phyloP scores from a whole-genome alignment of 2,329 filamentous ascomycete genomes.

The Fusarium heterosporum region DNA sequence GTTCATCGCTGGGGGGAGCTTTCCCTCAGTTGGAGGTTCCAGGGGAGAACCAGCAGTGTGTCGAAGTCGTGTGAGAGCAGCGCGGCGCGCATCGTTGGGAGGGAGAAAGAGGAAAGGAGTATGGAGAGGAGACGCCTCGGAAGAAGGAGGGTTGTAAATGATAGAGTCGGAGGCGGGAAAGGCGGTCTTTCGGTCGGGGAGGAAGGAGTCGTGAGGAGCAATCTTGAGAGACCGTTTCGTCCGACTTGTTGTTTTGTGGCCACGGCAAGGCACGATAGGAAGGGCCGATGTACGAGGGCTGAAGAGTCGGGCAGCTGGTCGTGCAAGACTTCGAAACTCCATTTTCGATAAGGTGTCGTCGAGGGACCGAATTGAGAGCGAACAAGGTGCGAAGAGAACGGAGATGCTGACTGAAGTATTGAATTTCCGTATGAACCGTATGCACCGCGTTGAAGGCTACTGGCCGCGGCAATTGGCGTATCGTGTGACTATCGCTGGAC shows the following conservation, averaged over 20 bases:
- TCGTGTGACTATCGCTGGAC: constrained; percentile 36
- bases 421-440: constrained; percentile 22
- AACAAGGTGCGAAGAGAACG: neutral
- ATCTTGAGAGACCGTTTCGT: constrained; percentile 70
- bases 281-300: constrained; percentile 41
- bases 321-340: constrained; percentile 52
- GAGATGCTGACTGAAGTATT: neutral
- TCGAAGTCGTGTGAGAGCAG: constrained; percentile 60
- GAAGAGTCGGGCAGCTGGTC: constrained; percentile 53
- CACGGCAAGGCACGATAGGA: constrained; percentile 50
- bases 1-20: constrained; percentile 52
- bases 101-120: constrained; percentile 76
- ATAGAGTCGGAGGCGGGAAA: constrained; percentile 55
- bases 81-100: constrained; percentile 64
- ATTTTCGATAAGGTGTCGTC: constrained; percentile 43
- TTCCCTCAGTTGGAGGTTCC: constrained; percentile 29
- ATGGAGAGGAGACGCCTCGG: constrained; percentile 68
- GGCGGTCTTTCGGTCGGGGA: constrained; percentile 53
- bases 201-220: constrained; percentile 70
- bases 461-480: constrained; percentile 43
- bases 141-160: constrained; percentile 69
- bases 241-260: constrained; percentile 65
- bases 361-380: constrained; percentile 3
- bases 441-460: constrained; percentile 36
- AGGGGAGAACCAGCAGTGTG: constrained; percentile 47